Percentiles rank a stretch among this genome's conserved stretches.
Evolutionary conservation across 805 yeast species (phyloP).

Genomic region (Pichia manshurica): DNA sequence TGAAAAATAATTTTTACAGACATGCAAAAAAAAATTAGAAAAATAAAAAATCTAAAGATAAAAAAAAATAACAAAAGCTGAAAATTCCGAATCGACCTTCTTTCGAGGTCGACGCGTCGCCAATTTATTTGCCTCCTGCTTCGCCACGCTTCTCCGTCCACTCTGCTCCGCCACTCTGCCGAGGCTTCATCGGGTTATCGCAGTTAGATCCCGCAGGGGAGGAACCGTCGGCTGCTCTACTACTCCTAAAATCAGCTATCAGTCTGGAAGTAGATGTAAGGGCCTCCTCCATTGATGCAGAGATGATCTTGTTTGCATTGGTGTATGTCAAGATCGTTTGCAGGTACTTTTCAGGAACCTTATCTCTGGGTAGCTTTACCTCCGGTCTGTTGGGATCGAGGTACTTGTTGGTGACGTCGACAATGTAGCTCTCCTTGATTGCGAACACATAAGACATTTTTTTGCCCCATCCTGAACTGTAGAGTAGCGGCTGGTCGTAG

Average conservation of each 20-base stretch:
- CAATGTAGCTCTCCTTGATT: slow-evolving; percentile 51
- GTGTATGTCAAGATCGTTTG: slow-evolving; percentile 30
- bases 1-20: not conserved
- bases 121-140: slow-evolving; percentile 39
- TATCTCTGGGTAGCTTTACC: slow-evolving; percentile 42
- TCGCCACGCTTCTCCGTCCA: slow-evolving; percentile 86
- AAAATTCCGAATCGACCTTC: not conserved
- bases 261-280: slow-evolving; percentile 9
- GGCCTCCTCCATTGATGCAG: not conserved
- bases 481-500: slow-evolving; percentile 73
- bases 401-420: slow-evolving; percentile 69
- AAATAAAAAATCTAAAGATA: not conserved
- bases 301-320: slow-evolving; percentile 24
- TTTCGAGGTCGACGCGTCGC: not conserved
- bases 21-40: slow-evolving; percentile 4
- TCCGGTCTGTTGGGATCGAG: slow-evolving; percentile 33
- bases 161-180: slow-evolving; percentile 70
- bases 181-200: slow-evolving; percentile 33
- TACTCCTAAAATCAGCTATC: slow-evolving; percentile 6
- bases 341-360: slow-evolving; percentile 38
- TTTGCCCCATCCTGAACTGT: slow-evolving; percentile 87
- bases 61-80: not conserved
- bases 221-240: no score
- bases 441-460: slow-evolving; percentile 86
- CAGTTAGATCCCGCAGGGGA: not conserved